Conservation (phyloP, 805 yeast genomes). For the Ogataea minuta region DNA sequence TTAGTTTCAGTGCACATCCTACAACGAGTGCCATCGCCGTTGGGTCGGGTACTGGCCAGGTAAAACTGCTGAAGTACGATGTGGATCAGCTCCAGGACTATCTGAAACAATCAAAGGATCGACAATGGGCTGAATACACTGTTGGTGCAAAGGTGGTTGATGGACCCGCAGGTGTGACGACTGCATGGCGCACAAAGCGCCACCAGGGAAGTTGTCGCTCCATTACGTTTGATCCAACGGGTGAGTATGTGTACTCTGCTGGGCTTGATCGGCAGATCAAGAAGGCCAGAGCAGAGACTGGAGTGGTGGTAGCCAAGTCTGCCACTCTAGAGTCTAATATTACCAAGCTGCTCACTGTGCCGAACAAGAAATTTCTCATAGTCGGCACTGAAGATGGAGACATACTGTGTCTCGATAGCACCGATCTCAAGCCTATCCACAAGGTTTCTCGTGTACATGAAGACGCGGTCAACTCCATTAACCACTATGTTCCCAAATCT, state of each 20-base stretch:
- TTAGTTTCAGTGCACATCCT: slow-evolving; percentile 79
- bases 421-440: slow-evolving; percentile 45
- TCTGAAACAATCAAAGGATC: slow-evolving; percentile 14
- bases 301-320: slow-evolving; percentile 65
- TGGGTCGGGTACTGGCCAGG: slow-evolving; percentile 83
- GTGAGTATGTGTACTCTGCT: slow-evolving; percentile 58
- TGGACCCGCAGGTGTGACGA: slow-evolving; percentile 32
- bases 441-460: slow-evolving; percentile 60
- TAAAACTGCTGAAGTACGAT: slow-evolving; percentile 60
- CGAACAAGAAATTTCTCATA: slow-evolving; percentile 49
- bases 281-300: slow-evolving; percentile 66
- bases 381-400: slow-evolving; percentile 71
- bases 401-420: slow-evolving; percentile 60
- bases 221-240: slow-evolving; percentile 61
- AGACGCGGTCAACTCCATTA: slow-evolving; percentile 73
- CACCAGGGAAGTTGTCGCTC: slow-evolving; percentile 88
- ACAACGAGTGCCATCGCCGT: slow-evolving; percentile 56
- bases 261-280: slow-evolving; percentile 83
- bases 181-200: slow-evolving; percentile 80
- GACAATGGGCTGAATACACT: slow-evolving; percentile 31
- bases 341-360: slow-evolving; percentile 45
- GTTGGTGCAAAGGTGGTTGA: slow-evolving; percentile 26
- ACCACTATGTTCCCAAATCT: slow-evolving; percentile 66
- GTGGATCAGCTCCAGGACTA: slow-evolving; percentile 42
- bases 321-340: slow-evolving; percentile 22